Conservation (phyloP, 2,329 filamentous ascomycete genomes). For the Aspergillus sp. region DNA sequence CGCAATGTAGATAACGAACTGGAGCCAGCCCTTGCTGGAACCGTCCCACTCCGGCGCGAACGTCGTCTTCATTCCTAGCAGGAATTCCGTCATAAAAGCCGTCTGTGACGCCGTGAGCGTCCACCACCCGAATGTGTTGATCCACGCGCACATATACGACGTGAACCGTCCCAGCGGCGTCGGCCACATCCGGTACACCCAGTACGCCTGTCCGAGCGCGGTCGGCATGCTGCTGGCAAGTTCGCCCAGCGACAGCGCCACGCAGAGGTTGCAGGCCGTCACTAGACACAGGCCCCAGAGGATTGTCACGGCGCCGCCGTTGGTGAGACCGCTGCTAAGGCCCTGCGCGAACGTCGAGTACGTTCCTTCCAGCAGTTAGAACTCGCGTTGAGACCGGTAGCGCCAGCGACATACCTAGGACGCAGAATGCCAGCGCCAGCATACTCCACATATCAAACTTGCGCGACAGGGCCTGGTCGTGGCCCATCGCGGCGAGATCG, state of each 20-base stretch:
- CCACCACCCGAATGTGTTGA: conserved; percentile 54
- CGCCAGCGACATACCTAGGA: conserved; percentile 31
- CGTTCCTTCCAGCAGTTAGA: too few relatives aligned
- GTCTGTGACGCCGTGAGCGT: conserved; percentile 47
- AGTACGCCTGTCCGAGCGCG: conserved; percentile 51
- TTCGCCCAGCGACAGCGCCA: conserved; percentile 48
- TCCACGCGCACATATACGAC: conserved; percentile 52
- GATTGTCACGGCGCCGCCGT: conserved; percentile 46
- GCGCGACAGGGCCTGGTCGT: conserved; percentile 34
- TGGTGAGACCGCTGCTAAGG: conserved; percentile 44
- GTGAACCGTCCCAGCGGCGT: conserved; percentile 37
- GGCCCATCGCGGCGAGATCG: conserved; percentile 34
- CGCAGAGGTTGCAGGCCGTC: conserved; percentile 44
- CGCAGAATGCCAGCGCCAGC: conserved; percentile 48
- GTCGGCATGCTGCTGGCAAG: conserved; percentile 52
- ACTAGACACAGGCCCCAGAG: conserved; percentile 49
- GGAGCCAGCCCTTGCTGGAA: conserved; percentile 40
- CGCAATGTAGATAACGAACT: conserved; percentile 48
- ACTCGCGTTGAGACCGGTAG: too few relatives aligned
- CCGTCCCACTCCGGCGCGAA: conserved; percentile 42
- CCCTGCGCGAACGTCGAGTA: conserved; percentile 51
- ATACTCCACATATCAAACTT: conserved; percentile 49
- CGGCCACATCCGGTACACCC: conserved; percentile 40
- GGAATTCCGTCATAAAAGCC: conserved; percentile 51
- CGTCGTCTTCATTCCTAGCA: conserved; percentile 48